Conservation (phyloP, 2,329 filamentous ascomycete species). For the Diatrype stigma region DNA sequence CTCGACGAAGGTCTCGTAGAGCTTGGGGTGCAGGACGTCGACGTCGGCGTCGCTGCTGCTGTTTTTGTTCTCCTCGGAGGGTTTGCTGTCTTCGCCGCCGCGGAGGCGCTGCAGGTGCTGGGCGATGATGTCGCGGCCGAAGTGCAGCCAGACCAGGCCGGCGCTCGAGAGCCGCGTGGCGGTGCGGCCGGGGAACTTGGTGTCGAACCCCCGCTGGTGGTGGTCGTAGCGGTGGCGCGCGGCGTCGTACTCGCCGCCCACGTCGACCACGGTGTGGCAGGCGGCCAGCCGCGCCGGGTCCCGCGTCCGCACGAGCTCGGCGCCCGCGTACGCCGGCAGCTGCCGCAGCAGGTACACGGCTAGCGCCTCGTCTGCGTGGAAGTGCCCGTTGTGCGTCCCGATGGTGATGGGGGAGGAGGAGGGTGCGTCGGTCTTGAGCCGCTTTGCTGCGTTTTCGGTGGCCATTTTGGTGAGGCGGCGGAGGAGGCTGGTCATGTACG, state of each 20-base stretch:
- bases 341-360: constrained; percentile 93
- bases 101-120: constrained; percentile 47
- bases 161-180: constrained; percentile 89
- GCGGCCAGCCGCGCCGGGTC: constrained; percentile 72
- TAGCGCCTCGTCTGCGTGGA: constrained; percentile 97
- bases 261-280: constrained; percentile 95
- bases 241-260: constrained; percentile 90
- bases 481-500: constrained; percentile 33
- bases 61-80: background rate
- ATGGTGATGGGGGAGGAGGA: constrained; percentile 51
- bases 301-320: constrained; percentile 78
- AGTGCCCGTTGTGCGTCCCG: constrained; percentile 96
- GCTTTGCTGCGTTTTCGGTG: constrained; percentile 70
- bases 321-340: constrained; percentile 73
- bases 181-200: constrained; percentile 73
- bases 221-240: constrained; percentile 81
- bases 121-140: constrained; percentile 79
- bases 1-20: constrained; percentile 93
- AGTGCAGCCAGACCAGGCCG: constrained; percentile 93
- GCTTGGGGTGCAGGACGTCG: constrained; percentile 73
- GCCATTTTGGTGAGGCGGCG: constrained; percentile 47
- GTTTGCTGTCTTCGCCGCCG: background rate
- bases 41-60: constrained; percentile 59
- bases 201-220: constrained; percentile 87
- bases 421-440: constrained; percentile 69